Percentiles rank a stretch among this genome's conserved stretches.
Conservation (phyloP, 768 basidiomycete genomes). For the Dictyophora rubrovolvata region DNA sequence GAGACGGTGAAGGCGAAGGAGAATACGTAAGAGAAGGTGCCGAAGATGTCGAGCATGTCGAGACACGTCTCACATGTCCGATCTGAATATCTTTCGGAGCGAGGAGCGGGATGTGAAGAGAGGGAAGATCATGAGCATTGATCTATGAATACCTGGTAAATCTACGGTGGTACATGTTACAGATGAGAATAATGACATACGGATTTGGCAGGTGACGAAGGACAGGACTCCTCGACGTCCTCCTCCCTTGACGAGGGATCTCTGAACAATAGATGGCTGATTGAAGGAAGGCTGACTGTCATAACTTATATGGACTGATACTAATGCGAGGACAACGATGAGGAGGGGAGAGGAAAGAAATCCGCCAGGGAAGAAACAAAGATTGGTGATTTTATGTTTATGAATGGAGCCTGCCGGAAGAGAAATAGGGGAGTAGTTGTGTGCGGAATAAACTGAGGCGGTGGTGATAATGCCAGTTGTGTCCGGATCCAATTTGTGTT, state of each 20-base stretch:
- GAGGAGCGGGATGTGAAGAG: slow-evolving; percentile 1
- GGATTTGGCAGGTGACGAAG: background rate
- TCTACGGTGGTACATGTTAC: background rate
- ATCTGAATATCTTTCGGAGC: background rate
- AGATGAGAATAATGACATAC: background rate
- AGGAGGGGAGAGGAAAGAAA: background rate
- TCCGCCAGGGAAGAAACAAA: slow-evolving; percentile 1
- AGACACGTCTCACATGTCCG: slow-evolving; percentile 28
- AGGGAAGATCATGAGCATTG: background rate
- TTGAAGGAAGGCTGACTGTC: background rate
- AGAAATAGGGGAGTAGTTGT: background rate
- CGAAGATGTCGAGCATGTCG: slow-evolving; percentile 75
- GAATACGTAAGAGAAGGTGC: slow-evolving; percentile 73
- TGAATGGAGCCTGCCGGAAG: slow-evolving; percentile 4
- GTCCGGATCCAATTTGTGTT: background rate
- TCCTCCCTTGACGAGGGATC: background rate
- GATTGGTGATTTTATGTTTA: too few species aligned
- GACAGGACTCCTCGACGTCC: background rate
- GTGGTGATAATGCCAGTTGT: slow-evolving; percentile 5
- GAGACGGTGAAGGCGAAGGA: slow-evolving; percentile 72
- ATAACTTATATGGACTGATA: background rate
- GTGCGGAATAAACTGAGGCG: background rate
- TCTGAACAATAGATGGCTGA: background rate
- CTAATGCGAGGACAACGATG: too few species aligned
- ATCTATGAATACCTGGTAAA: background rate